Base-by-base conservation (phyloP, 306 rosid genomes). In the Heteromeles arbutifolia region DNA sequence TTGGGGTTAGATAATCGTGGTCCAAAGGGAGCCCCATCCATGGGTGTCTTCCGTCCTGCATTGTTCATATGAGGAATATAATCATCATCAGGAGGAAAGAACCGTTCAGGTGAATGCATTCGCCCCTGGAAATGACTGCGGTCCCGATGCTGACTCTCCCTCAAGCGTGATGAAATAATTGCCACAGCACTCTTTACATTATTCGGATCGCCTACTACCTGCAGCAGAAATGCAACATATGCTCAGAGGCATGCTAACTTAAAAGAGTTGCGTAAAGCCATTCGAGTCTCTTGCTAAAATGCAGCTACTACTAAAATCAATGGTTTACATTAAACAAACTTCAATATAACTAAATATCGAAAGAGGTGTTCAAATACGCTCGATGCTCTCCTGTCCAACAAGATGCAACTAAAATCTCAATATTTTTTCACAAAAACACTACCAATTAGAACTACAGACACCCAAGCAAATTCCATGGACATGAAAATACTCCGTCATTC, bases 141-240 rank as follows among this genome's bases (percentile, higher is more conserved):
- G 45, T 96, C 98, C 7, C 99, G 98, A 79, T 96, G 98, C 86
- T 96, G 99, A 70, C 99, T 96, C 92, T 96, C 99, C 92, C 99
- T 88, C 82, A 96, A 85, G 74, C 99, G 93, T 34, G 96, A 82
- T 32, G 99, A 90, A 71, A 96, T 88, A 19, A 84, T 78, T 22
- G 72, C 84, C 68, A 92, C 54, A 74, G 99, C 98, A 80, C 74
- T 87, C 86, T 92, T 96, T 19, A 96, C 97, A 70, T 85, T 83
- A 81, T 85, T 86, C 18, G 76, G 53, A 70, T 96, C 99, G 39
- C 99, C 99, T 62, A 88, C 90, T 83, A 96, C 88, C 99, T 96
- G 86, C 85, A 90, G 78, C 73, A 76, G 64, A 53, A 65, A 78
- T 19, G 37, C 44, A 69, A 32, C 43, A 70, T 17, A 15, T 24